Evolutionary conservation across 306 rosid species (phyloP), one percentile per base, ranked within the genome.

Genomic region (Cucurbita ficifolia): DNA sequence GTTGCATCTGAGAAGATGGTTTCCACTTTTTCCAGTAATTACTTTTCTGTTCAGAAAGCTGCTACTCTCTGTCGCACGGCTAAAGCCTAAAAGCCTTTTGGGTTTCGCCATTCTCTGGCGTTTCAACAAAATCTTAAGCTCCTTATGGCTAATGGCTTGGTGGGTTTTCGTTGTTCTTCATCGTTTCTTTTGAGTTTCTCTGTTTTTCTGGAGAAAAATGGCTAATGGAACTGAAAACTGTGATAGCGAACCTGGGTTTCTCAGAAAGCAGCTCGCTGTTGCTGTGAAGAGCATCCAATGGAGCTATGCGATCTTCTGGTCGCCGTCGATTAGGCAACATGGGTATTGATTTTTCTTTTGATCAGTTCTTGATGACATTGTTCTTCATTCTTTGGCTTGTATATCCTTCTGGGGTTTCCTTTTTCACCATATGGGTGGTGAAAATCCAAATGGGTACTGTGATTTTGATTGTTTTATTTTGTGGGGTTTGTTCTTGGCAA

Each of bases 301-400:
- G 97, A 92, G 94, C 81, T 92, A 89, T 81, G 96, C 92, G 12
- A 84, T 92, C 76, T 87, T 92, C 89, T 92, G 97, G 97, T 83
- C 92, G 12, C 72, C 82, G 68, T 92, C 94, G 69, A 68, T 89
- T 13, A 77, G 74, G 74, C 83, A 88, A 76, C 77, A 85, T 82
- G 88, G 96, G 97, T 92, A 83, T 55, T 10, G 12, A 5, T 63
- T 79, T 63, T 36, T 43, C 64, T 58, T 29, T 43, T 69, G 2
- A 12, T 33, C 38, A 12, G 21, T 61, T 60, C 10, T 10, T 50
- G 51, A 24, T 45, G 56, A 1, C 38, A 45, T 14, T 45, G 39
- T 68, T 13, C 35, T 68, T 46, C 42, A 6, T 69, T 69, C 19
- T 45, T 45, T 12, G 54, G 57, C 10, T 71, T 71, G 49, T 50